Conservation (phyloP, 345 rosid genomes). For the Camelina neglecta region DNA sequence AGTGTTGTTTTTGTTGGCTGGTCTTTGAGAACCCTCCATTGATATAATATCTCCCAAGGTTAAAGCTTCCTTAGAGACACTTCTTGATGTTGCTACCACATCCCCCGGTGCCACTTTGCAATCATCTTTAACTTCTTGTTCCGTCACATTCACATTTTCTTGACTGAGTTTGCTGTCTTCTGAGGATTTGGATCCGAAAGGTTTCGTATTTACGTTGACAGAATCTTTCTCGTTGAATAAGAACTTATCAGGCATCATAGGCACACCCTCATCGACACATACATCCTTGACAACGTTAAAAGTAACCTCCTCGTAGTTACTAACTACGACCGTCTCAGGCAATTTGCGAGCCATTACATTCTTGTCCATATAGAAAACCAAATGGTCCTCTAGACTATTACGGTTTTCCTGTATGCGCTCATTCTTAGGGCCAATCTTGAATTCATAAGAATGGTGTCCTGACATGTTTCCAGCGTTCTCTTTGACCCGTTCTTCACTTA, state of each 20-base stretch:
- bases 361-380: constrained; percentile 51
- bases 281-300: constrained; percentile 67
- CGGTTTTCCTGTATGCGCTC: not conserved
- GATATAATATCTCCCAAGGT: constrained; percentile 56
- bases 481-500: not conserved
- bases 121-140: constrained; percentile 21
- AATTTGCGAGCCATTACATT: constrained; percentile 50
- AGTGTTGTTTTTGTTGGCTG: not conserved
- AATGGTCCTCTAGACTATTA: constrained; percentile 23
- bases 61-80: constrained; percentile 35
- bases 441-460: not conserved
- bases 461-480: not conserved
- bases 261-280: constrained; percentile 64
- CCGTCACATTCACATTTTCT: constrained; percentile 23
- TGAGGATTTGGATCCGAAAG: constrained; percentile 35
- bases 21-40: constrained; percentile 29
- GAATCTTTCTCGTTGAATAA: constrained; percentile 38
- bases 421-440: not conserved
- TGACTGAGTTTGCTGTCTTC: constrained; percentile 28
- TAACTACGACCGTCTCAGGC: constrained; percentile 56
- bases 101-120: not conserved
- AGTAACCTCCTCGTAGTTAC: constrained; percentile 53
- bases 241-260: constrained; percentile 50
- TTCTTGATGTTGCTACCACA: constrained; percentile 29
- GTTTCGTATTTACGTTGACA: not conserved